phyloP scores from a whole-genome alignment of 441 rosid genomes.

The Erysimum cheiri region DNA sequence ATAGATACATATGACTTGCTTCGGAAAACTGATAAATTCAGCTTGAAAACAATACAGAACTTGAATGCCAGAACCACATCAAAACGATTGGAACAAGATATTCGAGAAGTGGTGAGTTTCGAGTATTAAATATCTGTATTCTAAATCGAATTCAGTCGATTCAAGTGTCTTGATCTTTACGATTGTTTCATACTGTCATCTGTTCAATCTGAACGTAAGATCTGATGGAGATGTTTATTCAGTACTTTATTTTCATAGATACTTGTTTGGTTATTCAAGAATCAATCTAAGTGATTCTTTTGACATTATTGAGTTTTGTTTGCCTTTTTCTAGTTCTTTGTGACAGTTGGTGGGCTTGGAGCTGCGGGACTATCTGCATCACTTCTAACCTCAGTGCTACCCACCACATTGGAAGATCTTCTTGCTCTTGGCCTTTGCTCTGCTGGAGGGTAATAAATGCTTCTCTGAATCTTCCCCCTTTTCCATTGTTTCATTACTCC shows the following conservation, averaged over 20 bases:
- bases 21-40: slow-evolving; percentile 56
- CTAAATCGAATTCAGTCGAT: slow-evolving; percentile 4
- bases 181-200: not conserved
- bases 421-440: slow-evolving; percentile 92
- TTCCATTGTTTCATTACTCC: slow-evolving; percentile 28
- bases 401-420: slow-evolving; percentile 88
- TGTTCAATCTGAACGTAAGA: not conserved
- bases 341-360: slow-evolving; percentile 88
- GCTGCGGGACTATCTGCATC: slow-evolving; percentile 94
- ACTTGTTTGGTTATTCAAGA: slow-evolving; percentile 11
- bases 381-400: slow-evolving; percentile 84
- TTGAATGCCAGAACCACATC: slow-evolving; percentile 68
- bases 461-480: slow-evolving; percentile 24
- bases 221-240: not conserved
- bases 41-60: slow-evolving; percentile 64
- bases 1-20: slow-evolving; percentile 56
- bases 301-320: slow-evolving; percentile 33
- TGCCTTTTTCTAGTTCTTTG: slow-evolving; percentile 63
- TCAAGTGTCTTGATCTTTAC: not conserved
- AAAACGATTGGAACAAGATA: slow-evolving; percentile 71
- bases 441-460: slow-evolving; percentile 81
- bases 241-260: slow-evolving; percentile 12
- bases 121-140: not conserved
- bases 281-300: not conserved
- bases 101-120: slow-evolving; percentile 81